These are phyloP conservation scores for Mallotus japonicus DNA, from an alignment of 441 rosid species.

Conservation along the genomic window DNA sequence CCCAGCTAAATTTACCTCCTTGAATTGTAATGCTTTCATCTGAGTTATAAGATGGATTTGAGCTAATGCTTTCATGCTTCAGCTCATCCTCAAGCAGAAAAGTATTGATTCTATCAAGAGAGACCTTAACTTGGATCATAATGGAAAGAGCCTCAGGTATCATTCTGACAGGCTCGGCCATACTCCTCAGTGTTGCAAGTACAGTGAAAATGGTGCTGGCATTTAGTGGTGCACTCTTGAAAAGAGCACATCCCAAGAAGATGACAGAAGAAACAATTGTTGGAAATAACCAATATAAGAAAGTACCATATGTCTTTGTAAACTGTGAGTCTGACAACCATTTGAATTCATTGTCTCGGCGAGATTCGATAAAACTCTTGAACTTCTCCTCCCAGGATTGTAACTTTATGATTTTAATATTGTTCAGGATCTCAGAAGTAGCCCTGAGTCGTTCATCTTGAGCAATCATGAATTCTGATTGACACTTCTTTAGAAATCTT, in stretches of 20 bases:
- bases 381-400: conserved; percentile 94
- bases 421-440: conserved; percentile 82
- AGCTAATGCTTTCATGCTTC: conserved; percentile 34
- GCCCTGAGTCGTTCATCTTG: conserved; percentile 72
- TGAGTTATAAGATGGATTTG: conserved; percentile 24
- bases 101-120: conserved; percentile 61
- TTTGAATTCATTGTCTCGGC: conserved; percentile 63
- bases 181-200: conserved; percentile 69
- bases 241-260: conserved; percentile 63
- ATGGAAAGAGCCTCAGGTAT: conserved; percentile 80
- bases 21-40: conserved; percentile 42
- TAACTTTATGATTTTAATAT: conserved; percentile 82
- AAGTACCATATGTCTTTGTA: conserved; percentile 48
- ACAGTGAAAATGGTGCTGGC: conserved; percentile 88
- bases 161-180: conserved; percentile 73
- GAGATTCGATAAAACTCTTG: conserved; percentile 55
- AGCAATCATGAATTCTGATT: conserved; percentile 67
- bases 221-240: conserved; percentile 62
- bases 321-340: conserved; percentile 67
- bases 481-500: conserved; percentile 64
- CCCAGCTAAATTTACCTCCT: conserved; percentile 77
- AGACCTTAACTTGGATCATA: conserved; percentile 78
- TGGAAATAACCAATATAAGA: conserved; percentile 78
- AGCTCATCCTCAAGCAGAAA: conserved; percentile 76
- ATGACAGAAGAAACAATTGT: conserved; percentile 67